A percentile compares a stretch with the other conserved stretches of the same genome.
These are phyloP conservation scores for Entomortierella parvispora DNA, from an alignment of 192 early-diverging fungal species.

Conservation along the genomic window DNA sequence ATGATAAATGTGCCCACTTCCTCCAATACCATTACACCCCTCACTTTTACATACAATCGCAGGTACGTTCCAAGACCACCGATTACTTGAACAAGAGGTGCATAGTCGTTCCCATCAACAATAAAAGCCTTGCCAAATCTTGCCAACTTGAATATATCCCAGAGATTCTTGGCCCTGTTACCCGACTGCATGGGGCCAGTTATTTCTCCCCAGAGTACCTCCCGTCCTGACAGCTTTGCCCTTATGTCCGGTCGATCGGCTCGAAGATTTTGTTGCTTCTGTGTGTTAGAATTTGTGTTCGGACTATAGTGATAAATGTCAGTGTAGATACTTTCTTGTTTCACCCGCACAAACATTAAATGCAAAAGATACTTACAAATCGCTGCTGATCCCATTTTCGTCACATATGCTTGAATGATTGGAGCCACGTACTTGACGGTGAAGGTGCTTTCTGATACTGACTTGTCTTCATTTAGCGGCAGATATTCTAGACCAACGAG, in stretches of 20 bases:
- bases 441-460: slow-evolving; percentile 11
- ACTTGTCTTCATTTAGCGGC: slow-evolving; percentile 6
- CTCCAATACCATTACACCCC: slow-evolving; percentile 9
- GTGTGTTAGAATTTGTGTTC: slow-evolving; percentile 14
- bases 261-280: slow-evolving; percentile 5
- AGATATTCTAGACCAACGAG: slow-evolving; percentile 9
- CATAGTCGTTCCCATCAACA: too few relatives aligned
- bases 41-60: too few relatives aligned
- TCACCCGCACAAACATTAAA: neutral
- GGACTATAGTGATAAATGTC: slow-evolving; percentile 11
- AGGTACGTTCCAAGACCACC: too few relatives aligned
- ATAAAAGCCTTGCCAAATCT: too few relatives aligned
- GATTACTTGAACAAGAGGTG: too few relatives aligned
- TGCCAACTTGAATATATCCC: slow-evolving; percentile 3
- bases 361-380: slow-evolving; percentile 19
- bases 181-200: slow-evolving; percentile 8
- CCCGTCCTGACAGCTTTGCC: neutral
- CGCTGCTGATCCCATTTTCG: neutral
- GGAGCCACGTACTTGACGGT: slow-evolving; percentile 15
- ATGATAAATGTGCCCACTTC: slow-evolving; percentile 21
- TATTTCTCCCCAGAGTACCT: slow-evolving; percentile 5
- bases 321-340: neutral
- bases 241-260: slow-evolving; percentile 16
- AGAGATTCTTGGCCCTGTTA: slow-evolving; percentile 14
- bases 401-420: slow-evolving; percentile 20